Percentiles rank a stretch among this genome's conserved stretches.
Evolutionary conservation across 2,329 filamentous ascomycete genomes (phyloP).

Genomic region (Fonsecaea nubica): DNA sequence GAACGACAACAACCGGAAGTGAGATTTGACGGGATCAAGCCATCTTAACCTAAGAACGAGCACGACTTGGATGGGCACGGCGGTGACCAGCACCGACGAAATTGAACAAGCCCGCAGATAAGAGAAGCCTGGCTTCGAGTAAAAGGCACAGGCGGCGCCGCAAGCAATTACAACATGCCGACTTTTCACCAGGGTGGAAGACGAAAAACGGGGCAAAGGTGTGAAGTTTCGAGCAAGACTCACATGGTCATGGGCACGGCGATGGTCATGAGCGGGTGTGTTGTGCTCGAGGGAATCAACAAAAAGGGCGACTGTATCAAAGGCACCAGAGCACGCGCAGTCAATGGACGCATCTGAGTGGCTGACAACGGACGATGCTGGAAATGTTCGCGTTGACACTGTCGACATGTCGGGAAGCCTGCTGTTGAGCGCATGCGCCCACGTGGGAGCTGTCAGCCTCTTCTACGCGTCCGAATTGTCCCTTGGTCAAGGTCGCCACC

Average conservation of each 20-base stretch:
- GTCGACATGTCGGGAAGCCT: constrained; percentile 1
- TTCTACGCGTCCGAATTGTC: constrained; percentile 26
- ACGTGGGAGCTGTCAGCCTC: constrained; percentile 28
- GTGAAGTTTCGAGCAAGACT: constrained; percentile 11
- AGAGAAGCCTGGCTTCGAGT: constrained; percentile 4
- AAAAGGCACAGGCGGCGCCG: not conserved
- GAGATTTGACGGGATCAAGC: constrained; percentile 4
- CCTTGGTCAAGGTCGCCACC: constrained; percentile 22
- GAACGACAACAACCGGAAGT: not conserved
- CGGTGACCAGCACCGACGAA: constrained; percentile 9
- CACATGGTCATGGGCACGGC: constrained; percentile 21
- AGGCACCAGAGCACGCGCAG: constrained; percentile 27
- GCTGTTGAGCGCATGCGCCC: constrained; percentile 20
- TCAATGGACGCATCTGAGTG: constrained; percentile 17
- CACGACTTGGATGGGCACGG: not conserved
- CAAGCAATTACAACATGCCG: not conserved
- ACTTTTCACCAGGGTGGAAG: constrained; percentile 9
- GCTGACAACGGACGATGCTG: constrained; percentile 1
- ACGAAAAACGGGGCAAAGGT: constrained; percentile 7
- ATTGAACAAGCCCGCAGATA: constrained; percentile 7
- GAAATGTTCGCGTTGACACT: constrained; percentile 2
- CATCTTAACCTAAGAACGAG: constrained; percentile 8
- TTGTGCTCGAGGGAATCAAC: constrained; percentile 6
- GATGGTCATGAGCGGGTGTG: constrained; percentile 1
- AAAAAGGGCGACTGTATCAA: constrained; percentile 23